Evolutionary conservation across 805 yeast genomes (phyloP), one percentile per base, ranked within the genome.

Genomic region (Nakazawaea ernobii): DNA sequence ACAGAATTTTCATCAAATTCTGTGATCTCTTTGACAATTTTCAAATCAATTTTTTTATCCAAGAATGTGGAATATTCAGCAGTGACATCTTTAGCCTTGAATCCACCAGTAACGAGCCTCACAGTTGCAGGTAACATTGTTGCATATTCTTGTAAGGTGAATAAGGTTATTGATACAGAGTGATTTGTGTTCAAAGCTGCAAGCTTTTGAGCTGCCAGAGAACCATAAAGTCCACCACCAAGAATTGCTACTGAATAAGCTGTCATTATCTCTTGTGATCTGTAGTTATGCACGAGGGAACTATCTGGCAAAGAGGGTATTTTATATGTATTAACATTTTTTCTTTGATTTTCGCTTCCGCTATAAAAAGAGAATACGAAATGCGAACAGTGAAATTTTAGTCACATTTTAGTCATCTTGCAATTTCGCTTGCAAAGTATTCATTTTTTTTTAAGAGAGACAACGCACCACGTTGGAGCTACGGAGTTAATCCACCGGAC

Each of bases 1-100:
- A 62, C 58, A 10, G 40, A 26, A 6, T 40, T 15, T 2, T 49
- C 55, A 37, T 50, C 56, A 39, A 65, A 56, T 20, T 42, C 15
- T 3, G 37, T 48, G 3, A 52, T 61, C 30, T 49, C 51, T 39
- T 59, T 61, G 17, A 50, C 39, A 6, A 62, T 39, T 14, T n/a
- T 14, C 4, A 62, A 8, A 11, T 58, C 57, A 4, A 64, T 55
- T 1, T 46, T 39, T 2, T 57, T 54, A 9, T 39, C 46, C 29
- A 65, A 32, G 11, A 57, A 56, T 7, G 15, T 35, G 14, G 52
- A 9, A 26, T 42, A 42, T 26, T 32, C 15, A 26, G 11, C 17
- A 17, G 40, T 36, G 42, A 46, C 14, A 42, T 41, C 33, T 15
- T 9, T 20, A 26, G 35, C 35, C 7, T 38, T 14, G 17, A 50